Conservation (phyloP, 345 rosid species). For the Ceriops tagal region DNA sequence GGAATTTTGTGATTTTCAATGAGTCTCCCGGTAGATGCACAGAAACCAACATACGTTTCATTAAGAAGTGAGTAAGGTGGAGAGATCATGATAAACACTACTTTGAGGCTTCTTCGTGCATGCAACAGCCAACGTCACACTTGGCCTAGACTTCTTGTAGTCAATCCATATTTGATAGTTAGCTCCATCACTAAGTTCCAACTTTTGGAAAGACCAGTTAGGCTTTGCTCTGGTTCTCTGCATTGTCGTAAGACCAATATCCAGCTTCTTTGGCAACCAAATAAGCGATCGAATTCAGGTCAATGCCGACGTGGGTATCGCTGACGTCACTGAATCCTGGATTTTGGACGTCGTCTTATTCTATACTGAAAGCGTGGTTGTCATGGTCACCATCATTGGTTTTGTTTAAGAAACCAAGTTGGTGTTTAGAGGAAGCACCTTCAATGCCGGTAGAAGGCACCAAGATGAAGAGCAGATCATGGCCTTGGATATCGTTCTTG, state of each 20-base stretch:
- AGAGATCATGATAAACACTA: conserved; percentile 25
- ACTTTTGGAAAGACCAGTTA: conserved; percentile 25
- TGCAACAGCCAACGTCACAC: conserved; percentile 23
- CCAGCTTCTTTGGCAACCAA: conserved; percentile 31
- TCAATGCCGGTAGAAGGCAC: conserved; percentile 12
- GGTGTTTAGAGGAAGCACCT: conserved; percentile 25
- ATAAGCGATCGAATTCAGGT: conserved; percentile 32
- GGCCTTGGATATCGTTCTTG: too few relatives aligned
- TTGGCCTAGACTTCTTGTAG: conserved; percentile 14
- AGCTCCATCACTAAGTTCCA: conserved; percentile 33
- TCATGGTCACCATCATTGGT: conserved; percentile 24
- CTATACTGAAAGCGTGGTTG: conserved; percentile 29
- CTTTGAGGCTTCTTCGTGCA: conserved; percentile 25
- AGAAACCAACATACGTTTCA: conserved; percentile 32
- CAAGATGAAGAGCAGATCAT: too few relatives aligned
- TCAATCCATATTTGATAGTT: conserved; percentile 38
- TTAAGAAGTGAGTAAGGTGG: conserved; percentile 21
- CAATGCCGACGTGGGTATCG: conserved; percentile 43
- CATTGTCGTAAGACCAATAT: conserved; percentile 6
- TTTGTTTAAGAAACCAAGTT: conserved; percentile 32
- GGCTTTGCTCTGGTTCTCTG: neutral
- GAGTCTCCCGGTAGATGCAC: conserved; percentile 31
- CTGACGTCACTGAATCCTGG: conserved; percentile 25
- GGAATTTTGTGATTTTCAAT: conserved; percentile 30
- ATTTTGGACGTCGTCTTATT: conserved; percentile 30